Base-by-base conservation (phyloP, 202 grass and related monocot species). In the Miscanthus sacchariflorus region DNA sequence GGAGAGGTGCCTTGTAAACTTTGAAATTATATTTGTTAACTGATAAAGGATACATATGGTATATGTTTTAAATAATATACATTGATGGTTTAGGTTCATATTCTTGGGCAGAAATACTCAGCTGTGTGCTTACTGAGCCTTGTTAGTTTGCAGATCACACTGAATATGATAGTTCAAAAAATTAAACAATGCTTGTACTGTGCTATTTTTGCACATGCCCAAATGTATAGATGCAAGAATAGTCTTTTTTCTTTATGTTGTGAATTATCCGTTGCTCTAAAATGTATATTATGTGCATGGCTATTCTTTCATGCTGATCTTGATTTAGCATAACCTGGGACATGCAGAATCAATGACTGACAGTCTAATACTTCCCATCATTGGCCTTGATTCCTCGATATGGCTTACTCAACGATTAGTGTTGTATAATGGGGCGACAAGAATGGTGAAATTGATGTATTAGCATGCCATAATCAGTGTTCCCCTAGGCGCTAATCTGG, bases 301-400 rank as follows among this genome's bases (percentile, higher is more conserved):
- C 43, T 36, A 76, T 59, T 23, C 12, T 68, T 66, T 67, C 68
- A 45, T 52, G 27, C 39, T 80, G 36, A 72, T 80, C 40, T 25
- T 43, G 25, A 46, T 49, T 61, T 73, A 72, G 13, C 40, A 48
- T 87, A 39, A 25, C 39, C 71, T 39, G 8, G 36, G 40, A 76
- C 82, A 25, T 72, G 52, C 42, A 73, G 30, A 87, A 24, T 73
- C 3, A 27, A 65, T 6, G 17, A 64, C 36, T 45, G 43, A 86
- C 28, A 50, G 48, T 64, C 1, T 64, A 64, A 76, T 44, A 23
- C 73, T 74, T 85, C 69, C 44, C 33, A 17, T 38, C 46, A 66
- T 84, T 70, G 24, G 49, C 72, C 86, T 79, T 6, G 35, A 56
- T 78, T 19, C 49, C 86, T 80, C 17, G 69, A 56, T 78, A 52